These are phyloP conservation scores for Lactarius trivialis DNA, from an alignment of 768 basidiomycete genomes.

Conservation along the genomic window DNA sequence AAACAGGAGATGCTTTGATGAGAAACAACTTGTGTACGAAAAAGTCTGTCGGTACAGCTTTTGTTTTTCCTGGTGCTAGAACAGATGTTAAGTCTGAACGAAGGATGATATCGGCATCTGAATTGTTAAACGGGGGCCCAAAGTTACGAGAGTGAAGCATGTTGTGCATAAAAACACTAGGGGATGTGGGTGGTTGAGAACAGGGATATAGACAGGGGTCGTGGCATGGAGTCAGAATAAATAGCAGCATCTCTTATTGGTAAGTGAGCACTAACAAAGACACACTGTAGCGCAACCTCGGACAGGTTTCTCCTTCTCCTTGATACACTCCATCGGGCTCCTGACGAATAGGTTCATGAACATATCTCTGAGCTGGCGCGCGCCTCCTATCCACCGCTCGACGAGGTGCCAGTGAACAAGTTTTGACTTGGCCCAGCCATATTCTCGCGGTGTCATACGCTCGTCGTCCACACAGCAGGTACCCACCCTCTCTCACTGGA, in stretches of 20 bases:
- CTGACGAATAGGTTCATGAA: conserved; percentile 23
- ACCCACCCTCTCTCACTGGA: conserved; percentile 23
- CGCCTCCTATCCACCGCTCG: conserved; percentile 33
- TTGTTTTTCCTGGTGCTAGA: neutral
- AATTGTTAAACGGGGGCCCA: conserved; percentile 41
- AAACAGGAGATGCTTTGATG: conserved; percentile 9
- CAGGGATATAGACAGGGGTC: neutral
- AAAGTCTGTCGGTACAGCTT: neutral
- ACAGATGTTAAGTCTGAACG: neutral
- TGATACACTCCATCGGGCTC: conserved; percentile 3
- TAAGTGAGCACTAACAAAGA: neutral
- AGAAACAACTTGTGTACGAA: conserved; percentile 8
- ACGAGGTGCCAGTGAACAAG: conserved; percentile 47
- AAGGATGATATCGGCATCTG: conserved; percentile 31
- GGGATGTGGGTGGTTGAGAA: neutral
- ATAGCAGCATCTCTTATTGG: neutral
- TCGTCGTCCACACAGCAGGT: conserved; percentile 65
- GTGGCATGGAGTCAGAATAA: neutral
- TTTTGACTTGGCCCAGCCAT: conserved; percentile 48
- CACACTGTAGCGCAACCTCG: neutral
- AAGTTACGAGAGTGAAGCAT: conserved; percentile 26
- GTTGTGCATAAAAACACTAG: neutral
- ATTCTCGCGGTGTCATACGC: conserved; percentile 61
- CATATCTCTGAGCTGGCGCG: conserved; percentile 9
- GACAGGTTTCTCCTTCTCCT: neutral